Evolutionary conservation across 1,284 basidiomycete species (phyloP).

Genomic region (Trichosporon coremiiforme): DNA sequence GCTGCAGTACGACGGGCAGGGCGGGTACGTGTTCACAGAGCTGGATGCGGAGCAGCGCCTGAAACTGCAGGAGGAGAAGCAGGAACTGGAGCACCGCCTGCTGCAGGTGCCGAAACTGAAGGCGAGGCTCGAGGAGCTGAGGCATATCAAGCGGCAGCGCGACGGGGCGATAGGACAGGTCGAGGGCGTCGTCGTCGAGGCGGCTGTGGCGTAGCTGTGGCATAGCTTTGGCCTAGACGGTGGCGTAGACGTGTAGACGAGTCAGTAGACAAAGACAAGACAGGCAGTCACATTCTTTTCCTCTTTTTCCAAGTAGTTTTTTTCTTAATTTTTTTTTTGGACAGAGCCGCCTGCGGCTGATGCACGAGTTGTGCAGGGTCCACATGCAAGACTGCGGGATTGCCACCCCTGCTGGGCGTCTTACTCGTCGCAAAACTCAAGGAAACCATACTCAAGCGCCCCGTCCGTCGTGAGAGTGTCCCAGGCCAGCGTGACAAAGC

Average conservation of each 20-base stretch:
- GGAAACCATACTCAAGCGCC: too few species aligned
- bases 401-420: too few species aligned
- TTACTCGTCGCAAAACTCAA: too few species aligned
- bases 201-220: not conserved
- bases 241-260: too few species aligned
- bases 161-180: not conserved
- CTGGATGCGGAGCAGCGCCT: constrained; percentile 89
- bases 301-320: not conserved
- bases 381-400: too few species aligned
- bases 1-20: constrained; percentile 73
- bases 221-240: not conserved
- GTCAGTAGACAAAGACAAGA: not conserved
- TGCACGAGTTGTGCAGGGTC: too few species aligned
- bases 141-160: constrained; percentile 54
- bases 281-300: not conserved
- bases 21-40: constrained; percentile 70
- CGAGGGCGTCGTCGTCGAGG: not conserved
- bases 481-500: too few species aligned
- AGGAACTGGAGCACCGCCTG: constrained; percentile 74
- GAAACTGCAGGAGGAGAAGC: constrained; percentile 91
- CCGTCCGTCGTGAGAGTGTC: too few species aligned
- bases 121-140: constrained; percentile 72
- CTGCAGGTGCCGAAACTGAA: constrained; percentile 84
- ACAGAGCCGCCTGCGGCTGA: not conserved
- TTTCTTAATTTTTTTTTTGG: not conserved